Conservation (phyloP, 2,329 filamentous ascomycete species). For the Byssochlamys sp. region DNA sequence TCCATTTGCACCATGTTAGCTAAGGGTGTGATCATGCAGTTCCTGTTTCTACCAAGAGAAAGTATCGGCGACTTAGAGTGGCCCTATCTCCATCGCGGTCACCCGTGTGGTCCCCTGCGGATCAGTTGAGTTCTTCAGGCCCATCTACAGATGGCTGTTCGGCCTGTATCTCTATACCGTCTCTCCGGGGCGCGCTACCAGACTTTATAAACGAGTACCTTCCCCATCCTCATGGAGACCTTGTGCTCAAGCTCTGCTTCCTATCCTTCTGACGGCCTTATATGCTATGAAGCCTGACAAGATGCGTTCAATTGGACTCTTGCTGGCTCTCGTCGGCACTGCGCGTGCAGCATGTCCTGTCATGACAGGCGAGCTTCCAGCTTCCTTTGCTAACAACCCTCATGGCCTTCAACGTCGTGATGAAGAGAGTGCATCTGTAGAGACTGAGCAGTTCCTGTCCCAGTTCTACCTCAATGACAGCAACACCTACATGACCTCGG, state of each 20-base stretch:
- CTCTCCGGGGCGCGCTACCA: neutral
- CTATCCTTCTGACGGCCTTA: neutral
- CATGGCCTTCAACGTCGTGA: slow-evolving; percentile 13
- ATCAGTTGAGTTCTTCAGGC: neutral
- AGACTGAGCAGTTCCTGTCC: slow-evolving; percentile 33
- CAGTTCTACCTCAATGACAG: slow-evolving; percentile 45
- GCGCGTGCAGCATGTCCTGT: neutral
- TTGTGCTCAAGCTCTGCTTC: neutral
- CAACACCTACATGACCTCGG: slow-evolving; percentile 51
- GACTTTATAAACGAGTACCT: neutral
- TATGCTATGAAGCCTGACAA: neutral
- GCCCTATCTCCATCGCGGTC: neutral
- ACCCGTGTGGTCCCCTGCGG: neutral
- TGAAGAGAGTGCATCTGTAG: slow-evolving; percentile 15
- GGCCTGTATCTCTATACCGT: no score
- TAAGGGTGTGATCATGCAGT: neutral
- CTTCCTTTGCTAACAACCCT: slow-evolving; percentile 6
- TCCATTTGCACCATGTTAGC: neutral
- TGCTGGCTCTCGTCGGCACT: neutral
- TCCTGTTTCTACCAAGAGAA: neutral
- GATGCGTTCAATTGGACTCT: neutral
- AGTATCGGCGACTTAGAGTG: neutral
- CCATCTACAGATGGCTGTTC: neutral
- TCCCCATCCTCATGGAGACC: neutral
- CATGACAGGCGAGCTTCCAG: neutral